A percentile compares a stretch with the other conserved stretches of the same genome.
Conservation (phyloP, 805 yeast genomes). For the Candida anglica region DNA sequence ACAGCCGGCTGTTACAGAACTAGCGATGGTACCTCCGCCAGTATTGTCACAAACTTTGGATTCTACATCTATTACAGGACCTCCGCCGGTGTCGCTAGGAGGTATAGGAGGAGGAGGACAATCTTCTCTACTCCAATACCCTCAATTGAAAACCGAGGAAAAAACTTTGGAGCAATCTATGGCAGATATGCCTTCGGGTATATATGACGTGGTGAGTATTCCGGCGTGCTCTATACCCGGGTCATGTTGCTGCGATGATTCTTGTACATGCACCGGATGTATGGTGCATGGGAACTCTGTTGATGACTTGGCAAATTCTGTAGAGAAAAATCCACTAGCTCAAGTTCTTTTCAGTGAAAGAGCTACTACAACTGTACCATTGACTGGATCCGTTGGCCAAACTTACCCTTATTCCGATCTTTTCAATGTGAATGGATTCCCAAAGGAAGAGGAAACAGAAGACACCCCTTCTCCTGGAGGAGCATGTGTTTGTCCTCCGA, state of each 20-base stretch:
- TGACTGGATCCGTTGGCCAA: background rate
- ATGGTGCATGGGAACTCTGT: constrained; percentile 24
- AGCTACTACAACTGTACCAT: background rate
- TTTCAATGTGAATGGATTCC: background rate
- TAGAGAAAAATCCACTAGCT: no score
- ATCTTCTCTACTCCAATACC: background rate
- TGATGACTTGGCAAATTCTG: background rate
- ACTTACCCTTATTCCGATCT: background rate
- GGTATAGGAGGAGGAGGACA: no score
- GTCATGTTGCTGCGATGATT: constrained; percentile 30
- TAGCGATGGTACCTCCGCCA: background rate
- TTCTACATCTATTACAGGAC: no score
- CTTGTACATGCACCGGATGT: constrained; percentile 36
- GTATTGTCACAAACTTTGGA: background rate
- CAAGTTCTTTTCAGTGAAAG: no score
- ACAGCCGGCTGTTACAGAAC: background rate
- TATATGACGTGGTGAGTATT: background rate
- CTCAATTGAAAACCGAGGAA: background rate
- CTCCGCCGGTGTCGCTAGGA: no score
- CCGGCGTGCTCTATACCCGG: background rate
- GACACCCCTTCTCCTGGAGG: background rate
- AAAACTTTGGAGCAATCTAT: background rate
- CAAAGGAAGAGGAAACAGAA: background rate
- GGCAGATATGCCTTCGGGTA: constrained; percentile 8
- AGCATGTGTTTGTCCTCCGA: constrained; percentile 23